Percentiles rank a stretch among this genome's conserved stretches.
phyloP scores from a whole-genome alignment of 2,329 filamentous ascomycete genomes.

The Macrophomina phaseolina region DNA sequence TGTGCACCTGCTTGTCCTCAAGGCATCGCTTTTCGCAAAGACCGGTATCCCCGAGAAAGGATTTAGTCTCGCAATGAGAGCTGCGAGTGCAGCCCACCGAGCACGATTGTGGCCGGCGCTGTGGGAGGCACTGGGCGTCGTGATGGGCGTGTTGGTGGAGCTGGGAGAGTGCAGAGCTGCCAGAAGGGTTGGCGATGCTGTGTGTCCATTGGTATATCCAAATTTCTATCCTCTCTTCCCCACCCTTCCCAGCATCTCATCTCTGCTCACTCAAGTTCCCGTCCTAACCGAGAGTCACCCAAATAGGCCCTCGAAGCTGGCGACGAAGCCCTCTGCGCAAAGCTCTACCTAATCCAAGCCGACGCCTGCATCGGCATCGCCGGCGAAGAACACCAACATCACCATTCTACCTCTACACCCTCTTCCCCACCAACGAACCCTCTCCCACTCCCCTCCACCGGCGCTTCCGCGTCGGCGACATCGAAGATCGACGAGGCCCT shows the following conservation, averaged over 20 bases:
- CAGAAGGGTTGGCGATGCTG: constrained; percentile 66
- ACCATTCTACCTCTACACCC: background rate
- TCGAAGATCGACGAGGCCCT: constrained; percentile 38
- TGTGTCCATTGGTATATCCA: constrained; percentile 70
- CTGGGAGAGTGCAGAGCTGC: constrained; percentile 75
- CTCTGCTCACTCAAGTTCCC: background rate
- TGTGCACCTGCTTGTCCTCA: constrained; percentile 73
- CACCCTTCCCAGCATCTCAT: background rate
- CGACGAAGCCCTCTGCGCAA: constrained; percentile 66
- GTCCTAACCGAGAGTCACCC: no score
- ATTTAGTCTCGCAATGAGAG: constrained; percentile 77
- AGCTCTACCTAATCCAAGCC: constrained; percentile 71
- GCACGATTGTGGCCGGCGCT: constrained; percentile 71
- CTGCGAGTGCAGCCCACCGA: constrained; percentile 74
- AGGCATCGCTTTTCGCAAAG: constrained; percentile 72
- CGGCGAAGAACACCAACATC: constrained; percentile 51
- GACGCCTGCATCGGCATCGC: constrained; percentile 82
- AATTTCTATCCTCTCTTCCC: background rate
- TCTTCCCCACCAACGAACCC: no score
- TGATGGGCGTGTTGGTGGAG: constrained; percentile 74
- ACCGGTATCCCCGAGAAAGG: constrained; percentile 73
- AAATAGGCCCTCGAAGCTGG: constrained; percentile 67
- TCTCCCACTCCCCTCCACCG: background rate
- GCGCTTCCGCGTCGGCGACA: background rate
- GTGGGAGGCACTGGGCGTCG: constrained; percentile 72